Evolutionary conservation across 441 rosid genomes (phyloP), one percentile per base, ranked within the genome.

Genomic region (Erysimum pusillum): DNA sequence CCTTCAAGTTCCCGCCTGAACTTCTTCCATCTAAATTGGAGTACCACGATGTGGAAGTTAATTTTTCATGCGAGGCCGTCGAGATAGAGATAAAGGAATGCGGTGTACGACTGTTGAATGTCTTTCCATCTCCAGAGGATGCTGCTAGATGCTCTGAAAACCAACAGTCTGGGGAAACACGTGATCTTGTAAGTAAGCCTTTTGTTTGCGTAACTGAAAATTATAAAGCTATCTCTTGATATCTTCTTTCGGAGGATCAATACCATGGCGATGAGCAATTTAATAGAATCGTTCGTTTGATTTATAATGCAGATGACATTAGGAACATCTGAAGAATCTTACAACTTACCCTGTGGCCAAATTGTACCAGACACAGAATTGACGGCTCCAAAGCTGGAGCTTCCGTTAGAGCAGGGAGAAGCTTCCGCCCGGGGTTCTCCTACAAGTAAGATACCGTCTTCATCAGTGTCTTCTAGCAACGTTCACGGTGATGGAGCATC

Each of bases 81-180:
- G 8, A 3, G 11, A 20, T 1, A 18, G 35, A 6, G 49, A 72
- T 74, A n/a, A 66, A 57, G 57, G 73, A 58, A 49, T 66, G 72
- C 13, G 73, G 73, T 35, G 1, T 74, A 74, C 41, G n/a, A 28
- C 5, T 74, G 22, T 15, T 57, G 52, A 17, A 46, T 13, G 6
- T 31, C 14, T 63, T 11, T 17, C 15, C 22, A 41, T 52, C 20
- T 51, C 11, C 0, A 9, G 14, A 28, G 7, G 39, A 12, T 60
- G 22, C 51, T 7, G 51, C 4, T 35, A 9, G 15, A 17, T 48
- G 28, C 25, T 69, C 56, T 32, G 31, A 42, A 57, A 57, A 20
- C 49, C 34, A 45, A 34, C 45, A 65, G 31, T 35, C 32, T 28
- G 54, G 44, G 42, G 54, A 57, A 56, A 69, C 18, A 49, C 8